These are phyloP conservation scores for Thuja plicata DNA, from an alignment of 83 land plant genomes.

Conservation along the genomic window DNA sequence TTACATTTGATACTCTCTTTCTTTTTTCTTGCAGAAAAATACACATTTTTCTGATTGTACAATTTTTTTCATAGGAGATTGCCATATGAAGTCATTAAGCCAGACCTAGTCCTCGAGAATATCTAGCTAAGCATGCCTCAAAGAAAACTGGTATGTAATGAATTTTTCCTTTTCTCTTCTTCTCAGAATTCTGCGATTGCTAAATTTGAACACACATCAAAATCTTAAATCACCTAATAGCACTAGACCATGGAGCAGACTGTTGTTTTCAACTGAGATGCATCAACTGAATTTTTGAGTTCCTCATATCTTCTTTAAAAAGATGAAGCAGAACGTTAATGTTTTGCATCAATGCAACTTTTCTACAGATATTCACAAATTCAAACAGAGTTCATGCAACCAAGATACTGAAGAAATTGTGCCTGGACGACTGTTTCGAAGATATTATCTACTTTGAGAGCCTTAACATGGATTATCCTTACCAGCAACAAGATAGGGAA, in stretches of 20 bases:
- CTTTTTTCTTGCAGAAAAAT: neutral
- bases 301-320: too few relatives aligned
- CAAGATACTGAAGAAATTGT: slow-evolving; percentile 32
- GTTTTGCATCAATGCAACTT: neutral
- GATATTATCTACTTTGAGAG: slow-evolving; percentile 68
- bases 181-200: neutral
- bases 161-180: neutral
- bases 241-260: too few relatives aligned
- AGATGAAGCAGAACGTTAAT: too few relatives aligned
- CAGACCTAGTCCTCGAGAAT: slow-evolving; percentile 52
- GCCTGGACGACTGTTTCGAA: slow-evolving; percentile 49
- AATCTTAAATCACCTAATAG: too few relatives aligned
- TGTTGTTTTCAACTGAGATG: neutral
- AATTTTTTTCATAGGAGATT: slow-evolving; percentile 83
- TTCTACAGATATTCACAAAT: slow-evolving; percentile 56
- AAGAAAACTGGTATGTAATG: slow-evolving; percentile 59
- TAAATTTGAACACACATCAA: neutral
- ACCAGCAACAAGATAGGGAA: slow-evolving; percentile 3
- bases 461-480: slow-evolving; percentile 38
- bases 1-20: neutral
- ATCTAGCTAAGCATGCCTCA: slow-evolving; percentile 64
- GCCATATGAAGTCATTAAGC: slow-evolving; percentile 70
- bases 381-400: slow-evolving; percentile 51
- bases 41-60: neutral
- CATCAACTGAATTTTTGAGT: neutral